Conservation (phyloP, 768 basidiomycete species). For the Russula sp. region DNA sequence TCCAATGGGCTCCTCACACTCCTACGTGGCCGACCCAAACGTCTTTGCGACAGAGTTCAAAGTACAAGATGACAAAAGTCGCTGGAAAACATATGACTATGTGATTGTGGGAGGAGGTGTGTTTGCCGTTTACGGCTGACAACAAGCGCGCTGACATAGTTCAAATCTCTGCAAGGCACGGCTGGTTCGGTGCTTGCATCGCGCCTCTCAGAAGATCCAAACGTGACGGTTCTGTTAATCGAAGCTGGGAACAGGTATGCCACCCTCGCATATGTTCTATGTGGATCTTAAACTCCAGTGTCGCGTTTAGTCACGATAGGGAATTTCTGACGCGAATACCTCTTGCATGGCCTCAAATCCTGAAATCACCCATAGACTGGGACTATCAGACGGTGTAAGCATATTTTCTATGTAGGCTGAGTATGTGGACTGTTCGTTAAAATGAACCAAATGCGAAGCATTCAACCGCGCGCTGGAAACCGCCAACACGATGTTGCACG, state of each 20-base stretch:
- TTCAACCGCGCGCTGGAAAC: slow-evolving; percentile 9
- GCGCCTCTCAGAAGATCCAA: slow-evolving; percentile 49
- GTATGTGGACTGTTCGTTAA: neutral
- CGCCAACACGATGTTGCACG: slow-evolving; percentile 9
- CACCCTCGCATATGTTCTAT: neutral
- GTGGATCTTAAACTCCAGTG: neutral
- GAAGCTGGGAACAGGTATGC: slow-evolving; percentile 56
- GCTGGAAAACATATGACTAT: slow-evolving; percentile 30
- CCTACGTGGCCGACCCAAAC: slow-evolving; percentile 15
- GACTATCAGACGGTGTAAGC: slow-evolving; percentile 14
- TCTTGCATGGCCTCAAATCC: slow-evolving; percentile 15
- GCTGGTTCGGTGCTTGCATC: slow-evolving; percentile 56
- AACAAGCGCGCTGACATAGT: neutral
- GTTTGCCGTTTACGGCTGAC: neutral
- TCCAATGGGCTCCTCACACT: slow-evolving; percentile 17
- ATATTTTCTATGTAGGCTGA: neutral
- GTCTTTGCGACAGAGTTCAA: slow-evolving; percentile 11
- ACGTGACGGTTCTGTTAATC: slow-evolving; percentile 45
- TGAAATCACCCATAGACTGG: slow-evolving; percentile 18
- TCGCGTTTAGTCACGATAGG: slow-evolving; percentile 8
- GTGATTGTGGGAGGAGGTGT: slow-evolving; percentile 34
- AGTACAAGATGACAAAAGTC: slow-evolving; percentile 1
- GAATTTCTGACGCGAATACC: slow-evolving; percentile 11
- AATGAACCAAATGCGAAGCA: neutral
- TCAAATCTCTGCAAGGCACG: slow-evolving; percentile 35